Percentiles rank a stretch among this genome's conserved stretches.
phyloP scores from a whole-genome alignment of 2,329 filamentous ascomycete species.

The Cordyceps pruinosa region DNA sequence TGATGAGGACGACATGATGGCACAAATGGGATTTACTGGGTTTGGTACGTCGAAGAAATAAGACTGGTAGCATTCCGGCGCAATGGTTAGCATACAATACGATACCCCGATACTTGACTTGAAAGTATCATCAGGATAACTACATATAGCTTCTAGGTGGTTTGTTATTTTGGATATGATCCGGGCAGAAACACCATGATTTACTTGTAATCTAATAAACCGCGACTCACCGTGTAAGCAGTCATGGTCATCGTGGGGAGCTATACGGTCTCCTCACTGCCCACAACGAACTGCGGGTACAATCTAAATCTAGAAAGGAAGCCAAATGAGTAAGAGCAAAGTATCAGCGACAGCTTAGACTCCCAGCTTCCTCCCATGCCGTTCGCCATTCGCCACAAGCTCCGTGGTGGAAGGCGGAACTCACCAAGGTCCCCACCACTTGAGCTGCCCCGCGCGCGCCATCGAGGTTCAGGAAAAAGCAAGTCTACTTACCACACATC shows the following conservation, averaged over 20 bases:
- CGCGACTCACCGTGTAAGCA: too few relatives aligned
- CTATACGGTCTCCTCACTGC: background rate
- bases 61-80: slow-evolving; percentile 1
- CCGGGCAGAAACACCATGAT: background rate
- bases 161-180: background rate
- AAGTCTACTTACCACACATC: background rate
- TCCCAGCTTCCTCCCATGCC: too few relatives aligned
- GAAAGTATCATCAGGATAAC: background rate
- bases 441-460: slow-evolving; percentile 1
- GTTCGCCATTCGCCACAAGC: background rate
- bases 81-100: slow-evolving; percentile 1
- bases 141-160: background rate
- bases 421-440: background rate
- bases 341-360: background rate
- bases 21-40: slow-evolving; percentile 57
- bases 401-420: background rate
- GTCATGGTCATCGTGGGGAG: background rate
- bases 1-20: slow-evolving; percentile 65
- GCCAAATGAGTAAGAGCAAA: too few relatives aligned
- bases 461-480: background rate
- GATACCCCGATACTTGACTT: slow-evolving; percentile 6
- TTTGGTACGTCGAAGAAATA: slow-evolving; percentile 54
- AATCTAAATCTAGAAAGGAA: background rate
- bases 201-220: too few relatives aligned
- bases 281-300: background rate